These are phyloP conservation scores for Talaromyces rugulosus DNA, from an alignment of 2,329 filamentous ascomycete genomes.

Conservation along the genomic window DNA sequence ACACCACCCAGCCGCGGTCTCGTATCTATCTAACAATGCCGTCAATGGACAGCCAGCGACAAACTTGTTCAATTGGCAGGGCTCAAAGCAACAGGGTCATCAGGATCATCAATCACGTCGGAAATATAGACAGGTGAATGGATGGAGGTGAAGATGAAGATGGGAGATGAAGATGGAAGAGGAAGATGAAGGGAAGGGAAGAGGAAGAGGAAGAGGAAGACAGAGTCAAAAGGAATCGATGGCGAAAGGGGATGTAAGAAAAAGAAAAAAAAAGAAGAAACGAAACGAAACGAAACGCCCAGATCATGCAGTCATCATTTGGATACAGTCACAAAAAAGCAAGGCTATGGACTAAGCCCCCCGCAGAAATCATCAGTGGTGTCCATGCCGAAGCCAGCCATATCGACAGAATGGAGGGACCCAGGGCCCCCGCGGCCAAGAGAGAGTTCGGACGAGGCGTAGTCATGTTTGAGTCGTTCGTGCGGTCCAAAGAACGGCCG, in stretches of 20 bases:
- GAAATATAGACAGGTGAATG: neutral
- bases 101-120: constrained; percentile 9
- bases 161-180: neutral
- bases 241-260: neutral
- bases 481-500: constrained; percentile 42
- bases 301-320: constrained; percentile 17
- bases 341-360: constrained; percentile 34
- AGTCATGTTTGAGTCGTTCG: constrained; percentile 40
- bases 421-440: constrained; percentile 36
- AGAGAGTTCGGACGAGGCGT: constrained; percentile 42
- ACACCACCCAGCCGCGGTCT: neutral
- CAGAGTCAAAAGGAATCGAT: neutral
- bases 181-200: neutral
- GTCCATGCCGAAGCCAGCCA: constrained; percentile 42
- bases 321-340: constrained; percentile 11
- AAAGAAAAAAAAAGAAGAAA: neutral
- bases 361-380: constrained; percentile 31
- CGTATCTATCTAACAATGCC: constrained; percentile 2
- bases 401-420: constrained; percentile 42
- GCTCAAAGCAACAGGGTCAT: constrained; percentile 6
- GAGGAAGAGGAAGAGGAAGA: neutral
- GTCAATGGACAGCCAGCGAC: neutral
- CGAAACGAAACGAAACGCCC: constrained; percentile 9
- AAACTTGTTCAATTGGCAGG: neutral
- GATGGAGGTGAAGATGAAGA: neutral